These are phyloP conservation scores for Apiotrichum gracile DNA, from an alignment of 1,284 basidiomycete species.

Conservation along the genomic window DNA sequence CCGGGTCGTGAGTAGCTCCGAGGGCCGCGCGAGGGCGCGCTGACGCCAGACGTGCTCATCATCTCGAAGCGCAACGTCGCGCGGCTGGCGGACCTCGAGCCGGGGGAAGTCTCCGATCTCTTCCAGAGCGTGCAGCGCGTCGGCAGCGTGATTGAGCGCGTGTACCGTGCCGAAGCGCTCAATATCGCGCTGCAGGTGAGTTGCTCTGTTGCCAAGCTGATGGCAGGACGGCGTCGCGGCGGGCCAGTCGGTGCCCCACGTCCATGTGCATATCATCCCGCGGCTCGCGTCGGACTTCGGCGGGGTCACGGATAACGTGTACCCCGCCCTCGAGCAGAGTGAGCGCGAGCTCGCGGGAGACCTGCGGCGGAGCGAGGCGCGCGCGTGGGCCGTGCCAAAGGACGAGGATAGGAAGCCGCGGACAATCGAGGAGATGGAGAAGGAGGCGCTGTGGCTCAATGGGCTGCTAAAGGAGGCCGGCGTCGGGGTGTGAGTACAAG, in stretches of 20 bases:
- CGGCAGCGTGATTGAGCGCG: slow-evolving; percentile 44
- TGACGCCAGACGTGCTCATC: slow-evolving; percentile 71
- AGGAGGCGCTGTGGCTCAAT: slow-evolving; percentile 62
- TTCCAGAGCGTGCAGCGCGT: slow-evolving; percentile 64
- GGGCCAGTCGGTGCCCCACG: slow-evolving; percentile 80
- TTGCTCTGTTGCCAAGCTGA: not conserved
- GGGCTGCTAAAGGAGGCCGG: not conserved
- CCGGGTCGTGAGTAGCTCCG: slow-evolving; percentile 68
- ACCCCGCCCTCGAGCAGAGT: slow-evolving; percentile 65
- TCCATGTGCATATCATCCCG: slow-evolving; percentile 84
- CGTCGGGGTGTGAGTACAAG: not conserved
- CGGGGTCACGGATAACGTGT: slow-evolving; percentile 65
- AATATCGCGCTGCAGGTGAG: slow-evolving; percentile 76
- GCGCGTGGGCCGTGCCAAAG: slow-evolving; percentile 52
- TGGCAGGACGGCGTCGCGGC: slow-evolving; percentile 74
- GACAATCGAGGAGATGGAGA: slow-evolving; percentile 65
- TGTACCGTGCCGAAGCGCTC: slow-evolving; percentile 52
- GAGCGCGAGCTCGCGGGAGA: slow-evolving; percentile 49
- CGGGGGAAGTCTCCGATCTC: slow-evolving; percentile 67
- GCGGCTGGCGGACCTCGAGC: slow-evolving; percentile 65
- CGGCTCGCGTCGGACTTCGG: slow-evolving; percentile 58
- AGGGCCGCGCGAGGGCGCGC: not conserved
- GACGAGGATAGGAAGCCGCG: slow-evolving; percentile 66
- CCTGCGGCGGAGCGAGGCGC: not conserved
- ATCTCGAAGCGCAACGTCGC: slow-evolving; percentile 69